A percentile compares a stretch with the other conserved stretches of the same genome.
Conservation (phyloP, 140 eudicot genomes). For the Oenanthe javanica region DNA sequence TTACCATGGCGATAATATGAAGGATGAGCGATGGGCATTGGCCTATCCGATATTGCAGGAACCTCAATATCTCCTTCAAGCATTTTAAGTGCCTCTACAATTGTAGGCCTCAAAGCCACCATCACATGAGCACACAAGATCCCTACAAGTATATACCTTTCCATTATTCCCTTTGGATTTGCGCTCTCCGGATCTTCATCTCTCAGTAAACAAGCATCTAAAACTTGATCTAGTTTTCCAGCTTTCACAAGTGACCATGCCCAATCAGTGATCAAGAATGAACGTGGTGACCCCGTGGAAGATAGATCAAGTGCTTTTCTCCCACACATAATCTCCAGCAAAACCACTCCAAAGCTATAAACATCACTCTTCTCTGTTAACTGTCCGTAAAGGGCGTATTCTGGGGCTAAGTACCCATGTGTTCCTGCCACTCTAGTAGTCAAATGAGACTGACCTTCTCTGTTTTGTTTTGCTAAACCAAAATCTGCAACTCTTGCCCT, state of each 20-base stretch:
- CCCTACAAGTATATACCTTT: conserved; percentile 67
- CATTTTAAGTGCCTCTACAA: conserved; percentile 68
- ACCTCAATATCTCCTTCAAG: conserved; percentile 85
- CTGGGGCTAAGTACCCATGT: conserved; percentile 83
- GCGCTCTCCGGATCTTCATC: conserved; percentile 22
- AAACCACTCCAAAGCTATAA: conserved; percentile 74
- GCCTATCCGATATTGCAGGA: conserved; percentile 68
- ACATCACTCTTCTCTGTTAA: conserved; percentile 80
- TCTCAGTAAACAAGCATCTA: conserved; percentile 40
- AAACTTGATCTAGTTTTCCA: conserved; percentile 35
- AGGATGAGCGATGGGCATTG: conserved; percentile 64
- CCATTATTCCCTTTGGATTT: conserved; percentile 71
- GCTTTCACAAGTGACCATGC: conserved; percentile 71
- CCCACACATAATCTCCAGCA: conserved; percentile 84
- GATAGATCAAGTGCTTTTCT: conserved; percentile 70
- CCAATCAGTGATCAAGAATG: conserved; percentile 69
- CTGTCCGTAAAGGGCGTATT: conserved; percentile 78
- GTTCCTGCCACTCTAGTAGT: conserved; percentile 90
- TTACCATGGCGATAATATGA: conserved; percentile 7
- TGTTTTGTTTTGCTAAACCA: conserved; percentile 69
- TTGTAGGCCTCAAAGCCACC: conserved; percentile 86
- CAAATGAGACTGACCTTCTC: conserved; percentile 86
- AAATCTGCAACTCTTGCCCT: conserved; percentile 88
- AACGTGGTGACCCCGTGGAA: conserved; percentile 37
- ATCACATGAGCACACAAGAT: conserved; percentile 84